Conservation (phyloP, 108 stramenopile species). For the Cyclotella sp. region DNA sequence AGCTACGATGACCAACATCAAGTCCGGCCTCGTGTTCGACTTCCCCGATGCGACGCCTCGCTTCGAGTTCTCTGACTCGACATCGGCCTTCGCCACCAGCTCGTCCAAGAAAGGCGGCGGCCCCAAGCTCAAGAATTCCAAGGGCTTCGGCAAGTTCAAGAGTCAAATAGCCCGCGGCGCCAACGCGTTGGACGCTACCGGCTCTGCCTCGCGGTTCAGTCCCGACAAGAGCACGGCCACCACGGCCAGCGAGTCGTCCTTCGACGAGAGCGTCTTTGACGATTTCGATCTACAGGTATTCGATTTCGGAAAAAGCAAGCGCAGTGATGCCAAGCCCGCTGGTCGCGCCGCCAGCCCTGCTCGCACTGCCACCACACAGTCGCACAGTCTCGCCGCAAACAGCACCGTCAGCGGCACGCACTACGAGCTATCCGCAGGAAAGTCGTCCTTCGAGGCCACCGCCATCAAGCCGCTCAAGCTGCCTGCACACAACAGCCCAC, state of each 20-base stretch:
- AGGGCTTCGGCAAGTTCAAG: constrained; percentile 30
- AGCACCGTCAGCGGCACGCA: background rate
- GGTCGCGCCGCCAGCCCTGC: background rate
- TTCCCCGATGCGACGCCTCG: constrained; percentile 37
- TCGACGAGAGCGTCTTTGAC: constrained; percentile 16
- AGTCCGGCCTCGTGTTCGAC: constrained; percentile 37
- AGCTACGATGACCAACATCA: background rate
- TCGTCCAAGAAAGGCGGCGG: background rate
- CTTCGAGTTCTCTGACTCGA: constrained; percentile 26
- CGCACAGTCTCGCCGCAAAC: background rate
- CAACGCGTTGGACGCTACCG: background rate
- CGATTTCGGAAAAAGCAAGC: constrained; percentile 1
- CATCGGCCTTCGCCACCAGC: background rate
- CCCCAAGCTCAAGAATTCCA: constrained; percentile 9
- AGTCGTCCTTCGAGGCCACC: background rate
- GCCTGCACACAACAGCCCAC: background rate
- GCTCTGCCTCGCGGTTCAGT: background rate
- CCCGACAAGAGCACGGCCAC: constrained; percentile 20
- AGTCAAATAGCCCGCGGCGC: background rate
- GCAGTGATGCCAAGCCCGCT: background rate
- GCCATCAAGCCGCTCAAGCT: background rate
- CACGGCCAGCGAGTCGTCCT: constrained; percentile 13
- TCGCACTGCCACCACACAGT: no score
- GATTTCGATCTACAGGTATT: constrained; percentile 4
- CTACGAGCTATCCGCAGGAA: background rate